Base-by-base conservation (phyloP, 2,329 filamentous ascomycete genomes). In the Moelleriella libera region DNA sequence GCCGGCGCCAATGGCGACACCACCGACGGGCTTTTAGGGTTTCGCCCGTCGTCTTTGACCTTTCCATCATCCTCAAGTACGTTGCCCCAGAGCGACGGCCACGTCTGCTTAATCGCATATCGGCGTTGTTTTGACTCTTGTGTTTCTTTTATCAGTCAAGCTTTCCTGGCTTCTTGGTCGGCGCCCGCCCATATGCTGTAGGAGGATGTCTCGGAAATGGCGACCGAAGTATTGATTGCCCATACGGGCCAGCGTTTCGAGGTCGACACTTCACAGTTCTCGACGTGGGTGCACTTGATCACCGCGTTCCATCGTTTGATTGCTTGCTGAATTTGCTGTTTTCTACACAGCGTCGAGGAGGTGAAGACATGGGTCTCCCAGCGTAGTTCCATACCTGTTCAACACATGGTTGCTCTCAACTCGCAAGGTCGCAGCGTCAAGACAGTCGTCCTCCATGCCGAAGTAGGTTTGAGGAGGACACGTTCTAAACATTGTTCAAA, bases 241-340 rank as follows among this genome's bases (percentile, higher is more conserved):
- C 89, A 94, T 70, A 88, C 85, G 67, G 90, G 90, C 72, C 83
- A 88, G 74, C 83, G 83, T 68, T 76, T 95, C 62, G 75, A 82
- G 64, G 77, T 85, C 64, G 86, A 94, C 68, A 78, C 82, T 55
- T 75, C 81, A 53, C 78, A 80, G 61, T 85, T 90, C 66, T 74
- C 76, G 57, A 84, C 82, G 83, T 88, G 71, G 57, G 80, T 50
- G 10, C 37, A 34, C 12, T 1, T 11, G 11, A 14, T 5, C 11
- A 21, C 29, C 42, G 12, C 28, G 14, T 31, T 7, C n/a, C 34
- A 9, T 12, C 12, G 8, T 37, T 12, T 12, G 21, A 21, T 21
- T 21, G 21, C 21, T 21, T 21, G 21, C 21, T 21, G 21, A 21
- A 21, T 21, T 21, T 21, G 21, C 21, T 21, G 21, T 3, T 21